Evolutionary conservation across 2,329 filamentous ascomycete genomes (phyloP), one percentile per base, ranked within the genome.

Genomic region (Calycina herbarum): DNA sequence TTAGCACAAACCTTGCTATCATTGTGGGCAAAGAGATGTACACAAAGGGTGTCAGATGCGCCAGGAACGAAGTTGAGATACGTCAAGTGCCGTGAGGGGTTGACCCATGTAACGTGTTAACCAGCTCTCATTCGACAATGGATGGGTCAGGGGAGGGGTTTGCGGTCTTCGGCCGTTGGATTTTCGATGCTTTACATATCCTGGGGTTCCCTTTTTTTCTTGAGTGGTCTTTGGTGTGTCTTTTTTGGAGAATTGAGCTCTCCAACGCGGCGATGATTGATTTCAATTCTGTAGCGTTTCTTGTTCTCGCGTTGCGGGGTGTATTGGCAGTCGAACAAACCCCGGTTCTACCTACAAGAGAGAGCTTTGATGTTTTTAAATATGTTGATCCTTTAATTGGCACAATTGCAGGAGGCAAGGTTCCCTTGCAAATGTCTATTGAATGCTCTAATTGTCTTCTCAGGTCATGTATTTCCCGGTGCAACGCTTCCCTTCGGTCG

Each of bases 331-430:
- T 11, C 13, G 38, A 40, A 40, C 38, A 40, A 13, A 40, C 38
- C 13, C 13, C 38, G 11, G 38, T 40, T 27, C 13, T 24, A 11
- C 11, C 48, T 24, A 54, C n/a, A 35, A 54, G 29, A 24, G 38
- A 64, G 63, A 58, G 57, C 17, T 74, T 72, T 42, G 77, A 81
- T 68, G 73, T 78, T 5, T 72, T 82, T 35, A 70, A 78, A 54
- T 79, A 78, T 70, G 74, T 82, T 29, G 76, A 86, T 72, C 84
- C 83, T 8, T 77, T 86, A 5, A 86, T 86, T 66, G 84, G 84
- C 33, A 84, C 83, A 17, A 79, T 77, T 3, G 82, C 83, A 74
- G 84, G 83, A 76, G 84, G 84, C 51, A 45, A 27, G 54, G 27
- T 59, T 45, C 31, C 11, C 20, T 42, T 29, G 15, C 2, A 10